Base-by-base conservation (phyloP, 495 filamentous ascomycete genomes). In the Aspergillus steynii region DNA sequence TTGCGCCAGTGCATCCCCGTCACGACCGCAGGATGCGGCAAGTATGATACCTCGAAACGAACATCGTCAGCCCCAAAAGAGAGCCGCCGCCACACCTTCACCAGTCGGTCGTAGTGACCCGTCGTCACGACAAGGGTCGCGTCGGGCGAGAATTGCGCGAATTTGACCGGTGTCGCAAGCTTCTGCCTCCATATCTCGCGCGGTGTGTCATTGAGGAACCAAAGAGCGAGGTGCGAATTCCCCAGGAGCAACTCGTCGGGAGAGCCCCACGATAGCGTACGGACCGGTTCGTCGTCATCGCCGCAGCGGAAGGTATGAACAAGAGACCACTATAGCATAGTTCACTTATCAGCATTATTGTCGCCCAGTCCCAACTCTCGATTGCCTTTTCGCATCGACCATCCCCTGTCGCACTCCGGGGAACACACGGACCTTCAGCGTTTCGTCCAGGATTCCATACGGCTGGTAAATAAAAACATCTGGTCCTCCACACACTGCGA, bases 31-130 rank as follows among this genome's bases (percentile, higher is more conserved):
- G 92, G 93, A 73, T 99, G 95, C 12, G 87, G 77, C 1, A 99
- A 85, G 74, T 99, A 99, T 4, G 86, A 85, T 67, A 93, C 90
- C 66, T 98, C 95, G 71, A 97, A 97, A 32, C 90, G 85, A 27
- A 90, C 89, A 65, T 94, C 90, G 61, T 90, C 87, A 10, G 85
- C 83, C 20, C 91, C 91, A 72, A 91, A 96, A n/a, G 88, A 90
- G 25, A 96, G 76, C 62, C 94, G 82, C 61, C 92, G 85, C 95
- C 95, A 99, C 68, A 98, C 83, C 75, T 98, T 99, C 53, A 94
- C 86, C 26, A 98, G 78, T 47, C 89, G 83, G 69, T 98, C 95
- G 69, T 91, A 86, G 51, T 77, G 76, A 34, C 92, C 92, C 8
- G 91, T 85, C 4, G 91, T 92, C 10, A 93, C 93, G 42, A 97